Base-by-base conservation (phyloP, 345 rosid species). In the Orychophragmus violaceus region DNA sequence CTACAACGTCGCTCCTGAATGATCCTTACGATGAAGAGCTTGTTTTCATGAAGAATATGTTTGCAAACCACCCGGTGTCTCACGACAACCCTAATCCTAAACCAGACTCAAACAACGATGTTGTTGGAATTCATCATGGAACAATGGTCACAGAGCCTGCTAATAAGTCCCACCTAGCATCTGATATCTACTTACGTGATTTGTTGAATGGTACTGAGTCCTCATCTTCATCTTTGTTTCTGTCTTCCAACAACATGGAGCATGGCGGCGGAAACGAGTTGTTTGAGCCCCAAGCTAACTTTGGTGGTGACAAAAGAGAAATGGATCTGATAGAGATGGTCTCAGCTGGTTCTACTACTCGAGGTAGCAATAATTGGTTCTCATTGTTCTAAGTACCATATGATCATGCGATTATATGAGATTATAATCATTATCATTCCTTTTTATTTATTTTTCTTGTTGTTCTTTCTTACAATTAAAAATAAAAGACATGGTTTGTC, bases 301-400 rank as follows among this genome's bases (percentile, higher is more conserved):
- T 37, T 35, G 48, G 72, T 2, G 57, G 55, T 27, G 81, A 75
- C 56, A 76, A 54, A 54, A 80, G 76, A 62, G 97, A 92, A 69
- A 87, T 89, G 91, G 98, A 92, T 77, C 76, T 89, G 86, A 83
- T 91, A n/a, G 98, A 91, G 87, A 89, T 91, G 98, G 64, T 91
- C 55, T 83, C n/a, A n/a, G n/a, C 37, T 54, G 80, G 82, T 69
- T 78, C n/a, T n/a, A n/a, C 82, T 70, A 48, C 55, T 59, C 76
- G 65, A 29, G 66, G 59, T 36, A 79, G 74, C 56, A 58, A 63
- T 39, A 56, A 61, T 14, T 37, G 68, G 76, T 69, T 46, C 23
- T 69, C 53, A 42, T 32, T 23, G 22, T 53, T 64, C 76, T 71
- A 46, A 58, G 18, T 17, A 54, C 28, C 5, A n/a, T 19, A 70